A percentile compares a stretch with the other conserved stretches of the same genome.
phyloP scores from a whole-genome alignment of 352 stramenopile genomes.

The Sclerospora graminicola region DNA sequence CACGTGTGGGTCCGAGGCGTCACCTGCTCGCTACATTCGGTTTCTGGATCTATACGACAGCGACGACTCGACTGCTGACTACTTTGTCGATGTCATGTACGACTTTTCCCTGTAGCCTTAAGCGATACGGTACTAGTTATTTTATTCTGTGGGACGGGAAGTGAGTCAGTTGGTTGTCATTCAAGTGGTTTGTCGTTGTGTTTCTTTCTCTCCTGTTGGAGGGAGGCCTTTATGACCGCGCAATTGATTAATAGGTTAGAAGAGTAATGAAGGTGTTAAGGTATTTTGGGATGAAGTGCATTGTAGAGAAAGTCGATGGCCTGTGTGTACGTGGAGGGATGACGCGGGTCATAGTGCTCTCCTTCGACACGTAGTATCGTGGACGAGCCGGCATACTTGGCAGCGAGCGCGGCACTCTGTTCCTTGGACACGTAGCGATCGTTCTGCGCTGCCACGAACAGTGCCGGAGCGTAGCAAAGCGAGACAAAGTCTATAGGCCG shows the following conservation, averaged over 20 bases:
- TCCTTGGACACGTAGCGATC: conserved; percentile 59
- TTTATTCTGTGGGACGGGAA: no score
- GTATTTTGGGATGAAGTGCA: conserved; percentile 29
- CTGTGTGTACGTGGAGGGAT: conserved; percentile 32
- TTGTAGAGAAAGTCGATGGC: conserved; percentile 58
- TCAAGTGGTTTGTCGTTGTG: no score
- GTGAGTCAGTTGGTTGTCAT: no score
- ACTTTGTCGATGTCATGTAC: conserved; percentile 67
- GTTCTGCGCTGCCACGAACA: conserved; percentile 51
- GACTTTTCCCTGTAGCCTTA: conserved; percentile 27
- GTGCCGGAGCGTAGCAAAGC: conserved; percentile 56
- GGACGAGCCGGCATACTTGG: conserved; percentile 45
- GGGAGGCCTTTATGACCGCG: no score
- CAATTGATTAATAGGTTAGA: no score
- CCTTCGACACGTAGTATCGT: conserved; percentile 45
- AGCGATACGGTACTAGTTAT: no score
- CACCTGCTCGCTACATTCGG: conserved; percentile 40
- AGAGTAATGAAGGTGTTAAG: no score
- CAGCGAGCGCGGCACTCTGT: conserved; percentile 56
- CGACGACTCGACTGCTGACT: conserved; percentile 29
- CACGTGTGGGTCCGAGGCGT: conserved; percentile 33
- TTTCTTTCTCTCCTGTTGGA: no score
- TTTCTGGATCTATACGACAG: conserved; percentile 57
- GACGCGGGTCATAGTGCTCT: conserved; percentile 51
- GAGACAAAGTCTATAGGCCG: conserved; percentile 60